These are phyloP conservation scores for Oxytropis ochrocephala DNA, from an alignment of 306 rosid species.

Conservation along the genomic window DNA sequence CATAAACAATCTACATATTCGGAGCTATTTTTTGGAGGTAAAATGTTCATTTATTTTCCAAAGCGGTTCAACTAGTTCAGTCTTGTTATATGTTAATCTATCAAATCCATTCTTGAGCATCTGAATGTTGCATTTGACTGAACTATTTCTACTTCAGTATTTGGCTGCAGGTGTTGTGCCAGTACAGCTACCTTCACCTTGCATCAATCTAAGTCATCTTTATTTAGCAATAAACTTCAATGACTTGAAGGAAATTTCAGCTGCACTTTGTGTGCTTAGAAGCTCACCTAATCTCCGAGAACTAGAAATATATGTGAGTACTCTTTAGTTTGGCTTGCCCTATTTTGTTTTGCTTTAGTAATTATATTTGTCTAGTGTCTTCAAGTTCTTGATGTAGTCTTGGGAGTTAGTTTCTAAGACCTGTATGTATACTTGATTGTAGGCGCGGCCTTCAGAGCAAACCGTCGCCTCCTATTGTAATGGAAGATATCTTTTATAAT, in stretches of 20 bases:
- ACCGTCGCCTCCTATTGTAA: not conserved
- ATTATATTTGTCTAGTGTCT: not conserved
- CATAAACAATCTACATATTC: conserved; percentile 32
- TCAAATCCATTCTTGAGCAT: no score
- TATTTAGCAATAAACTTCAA: conserved; percentile 38
- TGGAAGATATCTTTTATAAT: no score
- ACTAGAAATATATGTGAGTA: conserved; percentile 45
- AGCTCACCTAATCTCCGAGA: conserved; percentile 48
- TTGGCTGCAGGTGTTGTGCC: conserved; percentile 40
- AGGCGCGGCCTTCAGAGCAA: conserved; percentile 39
- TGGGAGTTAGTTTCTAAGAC: not conserved
- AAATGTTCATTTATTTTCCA: not conserved
- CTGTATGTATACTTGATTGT: not conserved
- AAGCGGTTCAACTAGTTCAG: not conserved
- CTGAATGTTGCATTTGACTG: not conserved
- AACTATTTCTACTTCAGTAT: conserved; percentile 27
- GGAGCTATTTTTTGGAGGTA: conserved; percentile 44
- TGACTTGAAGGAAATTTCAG: conserved; percentile 36
- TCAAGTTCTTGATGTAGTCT: not conserved
- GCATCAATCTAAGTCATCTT: conserved; percentile 37
- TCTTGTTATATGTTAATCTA: no score
- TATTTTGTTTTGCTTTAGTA: not conserved
- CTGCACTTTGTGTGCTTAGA: conserved; percentile 41
- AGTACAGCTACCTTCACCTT: conserved; percentile 28
- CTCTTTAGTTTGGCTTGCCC: not conserved